These are phyloP conservation scores for Anisodus acutangulus DNA, from an alignment of 257 asterid species.

Conservation along the genomic window DNA sequence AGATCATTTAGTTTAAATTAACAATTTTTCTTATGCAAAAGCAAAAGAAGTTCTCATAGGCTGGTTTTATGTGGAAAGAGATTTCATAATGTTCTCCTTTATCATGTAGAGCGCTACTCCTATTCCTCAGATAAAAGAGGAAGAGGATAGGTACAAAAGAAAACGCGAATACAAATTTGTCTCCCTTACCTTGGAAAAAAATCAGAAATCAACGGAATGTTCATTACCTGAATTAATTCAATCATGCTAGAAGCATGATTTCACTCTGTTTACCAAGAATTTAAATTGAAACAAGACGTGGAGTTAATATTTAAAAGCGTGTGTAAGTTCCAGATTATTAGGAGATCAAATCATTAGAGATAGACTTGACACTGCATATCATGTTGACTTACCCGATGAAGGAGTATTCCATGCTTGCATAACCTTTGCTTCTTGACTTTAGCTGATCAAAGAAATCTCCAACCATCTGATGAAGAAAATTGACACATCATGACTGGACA, in stretches of 20 bases:
- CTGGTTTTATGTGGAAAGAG: neutral
- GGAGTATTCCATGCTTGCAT: slow-evolving; percentile 99
- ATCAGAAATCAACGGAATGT: neutral
- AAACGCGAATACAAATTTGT: neutral
- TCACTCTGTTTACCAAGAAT: neutral
- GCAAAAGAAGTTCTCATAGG: neutral
- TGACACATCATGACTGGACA: slow-evolving; percentile 9
- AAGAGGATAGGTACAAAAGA: neutral
- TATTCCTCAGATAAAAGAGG: neutral
- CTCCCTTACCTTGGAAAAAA: neutral
- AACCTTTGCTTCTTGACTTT: slow-evolving; percentile 96
- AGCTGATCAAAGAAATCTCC: slow-evolving; percentile 99
- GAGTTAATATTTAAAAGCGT: neutral
- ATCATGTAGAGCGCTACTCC: slow-evolving; percentile 1
- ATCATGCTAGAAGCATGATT: neutral
- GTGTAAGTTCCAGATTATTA: neutral
- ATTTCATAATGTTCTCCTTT: slow-evolving; percentile 4
- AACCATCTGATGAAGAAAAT: slow-evolving; percentile 76
- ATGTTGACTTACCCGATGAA: slow-evolving; percentile 66
- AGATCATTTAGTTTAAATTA: neutral
- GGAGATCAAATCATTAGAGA: slow-evolving; percentile 8
- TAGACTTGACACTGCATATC: neutral
- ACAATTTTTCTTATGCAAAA: neutral
- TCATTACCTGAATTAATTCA: neutral
- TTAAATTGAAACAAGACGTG: neutral